These are phyloP conservation scores for Trichoderma afroharzianum DNA, from an alignment of 2,329 filamentous ascomycete species.

Conservation along the genomic window DNA sequence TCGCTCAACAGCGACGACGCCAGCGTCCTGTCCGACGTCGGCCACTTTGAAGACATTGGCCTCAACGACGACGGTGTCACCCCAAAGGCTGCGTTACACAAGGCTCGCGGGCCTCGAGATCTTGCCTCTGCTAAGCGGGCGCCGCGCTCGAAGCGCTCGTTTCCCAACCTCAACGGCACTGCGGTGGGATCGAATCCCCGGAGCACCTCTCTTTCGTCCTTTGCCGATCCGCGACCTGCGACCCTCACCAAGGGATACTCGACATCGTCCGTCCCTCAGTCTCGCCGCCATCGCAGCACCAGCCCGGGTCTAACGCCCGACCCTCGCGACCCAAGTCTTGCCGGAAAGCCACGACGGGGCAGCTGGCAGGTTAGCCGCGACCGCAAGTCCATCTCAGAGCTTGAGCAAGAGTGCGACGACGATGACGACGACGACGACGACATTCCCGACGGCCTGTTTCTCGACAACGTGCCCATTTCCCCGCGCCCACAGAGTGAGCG, in stretches of 20 bases:
- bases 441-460: slow-evolving; percentile 72
- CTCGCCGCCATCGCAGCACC: slow-evolving; percentile 46
- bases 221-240: slow-evolving; percentile 35
- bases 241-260: slow-evolving; percentile 29
- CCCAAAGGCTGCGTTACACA: slow-evolving; percentile 46
- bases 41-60: slow-evolving; percentile 90
- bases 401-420: slow-evolving; percentile 74
- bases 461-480: slow-evolving; percentile 80
- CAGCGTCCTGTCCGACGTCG: slow-evolving; percentile 65
- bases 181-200: slow-evolving; percentile 47
- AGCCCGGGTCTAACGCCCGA: slow-evolving; percentile 48
- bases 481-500: slow-evolving; percentile 61
- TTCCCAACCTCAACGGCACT: slow-evolving; percentile 44
- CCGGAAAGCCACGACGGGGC: slow-evolving; percentile 49
- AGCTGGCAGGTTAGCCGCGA: slow-evolving; percentile 68
- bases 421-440: slow-evolving; percentile 73
- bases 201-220: slow-evolving; percentile 43
- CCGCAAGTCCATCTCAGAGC: slow-evolving; percentile 64
- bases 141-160: slow-evolving; percentile 39
- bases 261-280: slow-evolving; percentile 37
- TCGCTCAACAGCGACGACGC: slow-evolving; percentile 75
- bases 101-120: slow-evolving; percentile 34
- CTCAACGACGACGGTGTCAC: slow-evolving; percentile 62
- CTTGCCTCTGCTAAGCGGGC: slow-evolving; percentile 30
- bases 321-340: slow-evolving; percentile 40